phyloP scores from a whole-genome alignment of 495 filamentous ascomycete species.

The Trichoderma parareesei region DNA sequence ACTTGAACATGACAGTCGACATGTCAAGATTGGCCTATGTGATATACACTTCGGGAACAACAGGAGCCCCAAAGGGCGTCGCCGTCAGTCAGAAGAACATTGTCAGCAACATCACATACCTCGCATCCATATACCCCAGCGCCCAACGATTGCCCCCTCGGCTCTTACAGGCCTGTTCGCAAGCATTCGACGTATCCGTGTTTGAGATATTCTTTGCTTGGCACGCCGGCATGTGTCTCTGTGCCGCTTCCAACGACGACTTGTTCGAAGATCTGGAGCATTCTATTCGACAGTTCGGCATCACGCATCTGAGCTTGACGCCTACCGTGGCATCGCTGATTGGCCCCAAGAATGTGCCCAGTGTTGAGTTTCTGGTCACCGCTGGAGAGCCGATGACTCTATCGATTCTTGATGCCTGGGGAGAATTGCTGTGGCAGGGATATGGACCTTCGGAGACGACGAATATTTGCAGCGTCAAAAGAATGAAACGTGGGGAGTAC shows the following conservation, averaged over 20 bases:
- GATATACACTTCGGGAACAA: conserved; percentile 60
- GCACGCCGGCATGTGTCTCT: conserved; percentile 64
- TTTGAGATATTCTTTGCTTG: conserved; percentile 78
- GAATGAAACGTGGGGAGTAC: conserved; percentile 43
- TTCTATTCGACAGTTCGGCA: conserved; percentile 44
- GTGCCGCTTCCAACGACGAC: conserved; percentile 55
- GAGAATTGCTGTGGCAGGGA: conserved; percentile 58
- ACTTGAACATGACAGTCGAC: conserved; percentile 26
- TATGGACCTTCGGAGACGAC: conserved; percentile 69
- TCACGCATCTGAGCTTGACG: conserved; percentile 73
- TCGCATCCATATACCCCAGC: conserved; percentile 52
- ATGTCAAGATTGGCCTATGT: conserved; percentile 43
- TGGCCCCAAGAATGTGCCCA: conserved; percentile 51
- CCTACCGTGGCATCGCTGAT: conserved; percentile 66
- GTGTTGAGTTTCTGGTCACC: conserved; percentile 57
- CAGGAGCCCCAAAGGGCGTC: conserved; percentile 61
- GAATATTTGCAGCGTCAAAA: conserved; percentile 63
- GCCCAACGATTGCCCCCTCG: conserved; percentile 27
- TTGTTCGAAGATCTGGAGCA: conserved; percentile 56
- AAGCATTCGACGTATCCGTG: conserved; percentile 70
- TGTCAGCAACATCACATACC: conserved; percentile 54
- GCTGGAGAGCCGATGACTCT: conserved; percentile 65
- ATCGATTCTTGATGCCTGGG: conserved; percentile 58
- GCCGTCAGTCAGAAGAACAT: conserved; percentile 61
- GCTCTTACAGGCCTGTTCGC: conserved; percentile 64